Evolutionary conservation across 2,329 filamentous ascomycete genomes (phyloP).

Genomic region (Colletotrichum sp.): DNA sequence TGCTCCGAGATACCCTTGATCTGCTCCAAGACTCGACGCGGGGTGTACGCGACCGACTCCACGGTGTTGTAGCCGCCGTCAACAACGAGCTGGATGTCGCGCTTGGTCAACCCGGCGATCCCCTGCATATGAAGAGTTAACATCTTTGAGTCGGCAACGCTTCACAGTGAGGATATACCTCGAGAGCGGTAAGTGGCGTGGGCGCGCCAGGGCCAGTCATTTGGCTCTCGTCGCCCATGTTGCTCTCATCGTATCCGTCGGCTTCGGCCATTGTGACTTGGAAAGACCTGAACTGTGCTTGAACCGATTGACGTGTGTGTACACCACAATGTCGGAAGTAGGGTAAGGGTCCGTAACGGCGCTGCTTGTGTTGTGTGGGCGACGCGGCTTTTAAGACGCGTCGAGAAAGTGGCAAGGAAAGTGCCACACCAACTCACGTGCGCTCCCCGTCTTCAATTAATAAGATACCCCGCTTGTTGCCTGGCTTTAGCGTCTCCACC

Average conservation of each 20-base stretch:
- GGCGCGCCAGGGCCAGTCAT: conserved; percentile 89
- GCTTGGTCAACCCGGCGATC: conserved; percentile 85
- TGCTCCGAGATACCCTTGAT: conserved; percentile 98
- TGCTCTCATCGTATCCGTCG: conserved; percentile 72
- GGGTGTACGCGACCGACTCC: conserved; percentile 91
- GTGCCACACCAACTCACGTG: conserved; percentile 43
- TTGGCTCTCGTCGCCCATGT: conserved; percentile 70
- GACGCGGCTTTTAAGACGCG: conserved; percentile 32
- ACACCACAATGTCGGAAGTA: not conserved
- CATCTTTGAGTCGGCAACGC: not conserved
- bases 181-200: conserved; percentile 82
- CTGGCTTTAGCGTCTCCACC: not conserved
- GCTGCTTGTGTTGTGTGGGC: not conserved
- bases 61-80: conserved; percentile 96
- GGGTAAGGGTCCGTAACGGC: not conserved
- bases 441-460: not conserved
- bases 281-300: not conserved
- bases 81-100: conserved; percentile 91
- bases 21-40: conserved; percentile 83
- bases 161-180: conserved; percentile 60
- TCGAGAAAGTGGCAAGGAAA: conserved; percentile 29
- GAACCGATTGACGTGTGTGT: not conserved
- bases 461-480: not conserved
- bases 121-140: conserved; percentile 59
- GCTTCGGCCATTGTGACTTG: conserved; percentile 45